These are phyloP conservation scores for Colletotrichum eleusines DNA, from an alignment of 2,329 filamentous ascomycete genomes.

Conservation along the genomic window DNA sequence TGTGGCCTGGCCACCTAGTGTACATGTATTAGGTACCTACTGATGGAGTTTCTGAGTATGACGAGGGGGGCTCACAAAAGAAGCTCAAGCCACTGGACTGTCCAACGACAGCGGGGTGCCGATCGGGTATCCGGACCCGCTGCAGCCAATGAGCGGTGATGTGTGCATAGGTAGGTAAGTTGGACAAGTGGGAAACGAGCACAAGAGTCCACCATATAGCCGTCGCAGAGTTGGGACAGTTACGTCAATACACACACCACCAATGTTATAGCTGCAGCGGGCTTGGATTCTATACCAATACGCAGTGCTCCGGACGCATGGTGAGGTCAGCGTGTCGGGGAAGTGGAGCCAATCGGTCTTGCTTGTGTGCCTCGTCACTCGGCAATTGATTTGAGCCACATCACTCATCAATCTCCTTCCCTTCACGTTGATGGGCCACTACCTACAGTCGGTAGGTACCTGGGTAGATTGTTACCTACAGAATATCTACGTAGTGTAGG, in stretches of 20 bases:
- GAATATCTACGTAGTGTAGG: neutral
- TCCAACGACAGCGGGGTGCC: neutral
- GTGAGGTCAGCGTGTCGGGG: slow-evolving; percentile 22
- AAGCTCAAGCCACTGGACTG: slow-evolving; percentile 1
- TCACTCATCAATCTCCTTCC: neutral
- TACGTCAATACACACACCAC: slow-evolving; percentile 32
- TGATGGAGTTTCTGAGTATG: neutral
- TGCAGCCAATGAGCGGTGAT: neutral
- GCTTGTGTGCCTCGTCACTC: neutral
- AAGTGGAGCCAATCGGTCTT: neutral
- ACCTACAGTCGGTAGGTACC: too few relatives aligned
- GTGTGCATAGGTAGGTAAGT: neutral
- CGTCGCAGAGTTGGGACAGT: slow-evolving; percentile 6
- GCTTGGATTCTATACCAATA: slow-evolving; percentile 3
- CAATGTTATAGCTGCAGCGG: slow-evolving; percentile 9
- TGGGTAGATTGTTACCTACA: too few relatives aligned
- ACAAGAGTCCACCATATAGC: slow-evolving; percentile 16
- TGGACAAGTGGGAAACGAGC: slow-evolving; percentile 3
- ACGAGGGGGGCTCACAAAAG: neutral
- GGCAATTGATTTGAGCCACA: neutral
- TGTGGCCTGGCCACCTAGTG: neutral
- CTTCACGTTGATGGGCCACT: too few relatives aligned
- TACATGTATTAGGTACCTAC: neutral
- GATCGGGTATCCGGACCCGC: neutral
- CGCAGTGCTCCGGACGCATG: neutral